These are phyloP conservation scores for Schrenkiella parvula DNA, from an alignment of 345 rosid species.

Conservation along the genomic window DNA sequence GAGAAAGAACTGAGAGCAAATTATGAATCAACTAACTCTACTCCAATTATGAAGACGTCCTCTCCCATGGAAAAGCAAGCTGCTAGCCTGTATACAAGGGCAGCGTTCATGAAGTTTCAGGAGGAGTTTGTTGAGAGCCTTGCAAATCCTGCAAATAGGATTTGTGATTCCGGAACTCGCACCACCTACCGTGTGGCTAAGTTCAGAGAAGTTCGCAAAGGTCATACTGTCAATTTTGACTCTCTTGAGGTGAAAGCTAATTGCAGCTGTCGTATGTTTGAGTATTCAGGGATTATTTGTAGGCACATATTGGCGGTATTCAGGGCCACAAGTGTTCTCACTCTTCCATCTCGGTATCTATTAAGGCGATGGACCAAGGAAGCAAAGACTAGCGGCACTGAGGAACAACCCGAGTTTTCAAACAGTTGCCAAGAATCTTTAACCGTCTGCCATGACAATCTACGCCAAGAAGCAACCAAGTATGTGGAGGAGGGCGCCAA, in stretches of 20 bases:
- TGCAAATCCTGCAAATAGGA: conserved; percentile 57
- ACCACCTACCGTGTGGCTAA: conserved; percentile 62
- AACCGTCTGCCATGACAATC: conserved; percentile 52
- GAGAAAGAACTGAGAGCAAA: conserved; percentile 79
- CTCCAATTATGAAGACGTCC: conserved; percentile 57
- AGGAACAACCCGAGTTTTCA: conserved; percentile 42
- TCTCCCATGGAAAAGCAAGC: conserved; percentile 91
- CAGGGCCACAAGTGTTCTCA: conserved; percentile 63
- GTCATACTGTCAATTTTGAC: conserved; percentile 55
- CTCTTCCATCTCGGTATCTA: conserved; percentile 63
- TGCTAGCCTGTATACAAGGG: conserved; percentile 58
- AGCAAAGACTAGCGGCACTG: conserved; percentile 48
- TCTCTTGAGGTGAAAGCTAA: conserved; percentile 62
- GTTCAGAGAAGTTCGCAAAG: conserved; percentile 60
- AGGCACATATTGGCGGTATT: conserved; percentile 74
- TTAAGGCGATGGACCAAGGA: conserved; percentile 78
- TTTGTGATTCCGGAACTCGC: conserved; percentile 50
- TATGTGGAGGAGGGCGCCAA: conserved; percentile 84
- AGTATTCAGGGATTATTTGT: conserved; percentile 71
- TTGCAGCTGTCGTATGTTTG: conserved; percentile 87
- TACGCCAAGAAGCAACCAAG: conserved; percentile 71
- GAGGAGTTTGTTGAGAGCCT: conserved; percentile 77
- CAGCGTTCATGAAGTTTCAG: conserved; percentile 64
- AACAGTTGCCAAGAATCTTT: conserved; percentile 47
- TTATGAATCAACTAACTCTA: conserved; percentile 52